Conservation (phyloP, 2,329 filamentous ascomycete species). For the Hypoxylon rubiginosum region DNA sequence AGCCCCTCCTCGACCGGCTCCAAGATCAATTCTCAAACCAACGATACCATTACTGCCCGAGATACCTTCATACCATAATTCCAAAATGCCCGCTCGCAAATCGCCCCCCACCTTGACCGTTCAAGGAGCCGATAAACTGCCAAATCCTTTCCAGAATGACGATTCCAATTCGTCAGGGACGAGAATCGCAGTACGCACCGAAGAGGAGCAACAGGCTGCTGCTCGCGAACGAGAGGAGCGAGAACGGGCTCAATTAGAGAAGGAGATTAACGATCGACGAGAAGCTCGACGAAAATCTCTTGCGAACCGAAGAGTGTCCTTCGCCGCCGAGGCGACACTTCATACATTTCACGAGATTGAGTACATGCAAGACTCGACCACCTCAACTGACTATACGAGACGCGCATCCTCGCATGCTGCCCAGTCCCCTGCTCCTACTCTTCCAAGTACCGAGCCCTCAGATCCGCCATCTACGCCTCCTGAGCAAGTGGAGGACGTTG, state of each 20-base stretch:
- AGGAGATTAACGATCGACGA: constrained; percentile 76
- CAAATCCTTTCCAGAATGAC: constrained; percentile 61
- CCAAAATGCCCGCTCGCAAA: constrained; percentile 65
- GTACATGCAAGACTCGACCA: constrained; percentile 87
- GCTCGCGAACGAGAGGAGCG: constrained; percentile 77
- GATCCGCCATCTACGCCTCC: constrained; percentile 74
- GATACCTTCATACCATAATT: constrained; percentile 76
- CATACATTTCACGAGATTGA: constrained; percentile 98
- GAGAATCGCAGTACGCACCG: constrained; percentile 75
- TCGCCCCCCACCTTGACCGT: constrained; percentile 56
- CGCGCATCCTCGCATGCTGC: constrained; percentile 73
- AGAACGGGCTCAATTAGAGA: constrained; percentile 70
- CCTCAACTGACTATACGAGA: constrained; percentile 81
- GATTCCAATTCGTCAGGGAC: constrained; percentile 57
- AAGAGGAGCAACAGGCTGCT: constrained; percentile 78
- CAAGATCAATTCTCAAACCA: constrained; percentile 84
- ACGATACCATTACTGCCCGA: constrained; percentile 76
- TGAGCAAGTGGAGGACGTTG: constrained; percentile 70
- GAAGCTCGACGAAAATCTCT: constrained; percentile 94
- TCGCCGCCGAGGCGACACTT: constrained; percentile 95
- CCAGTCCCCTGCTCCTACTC: constrained; percentile 44
- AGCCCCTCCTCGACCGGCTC: constrained; percentile 63
- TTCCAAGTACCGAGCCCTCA: constrained; percentile 59
- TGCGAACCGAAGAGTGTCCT: constrained; percentile 93
- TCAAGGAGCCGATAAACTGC: constrained; percentile 57